These are phyloP conservation scores for Leccinum aurantiacum DNA, from an alignment of 768 basidiomycete species.

Conservation along the genomic window DNA sequence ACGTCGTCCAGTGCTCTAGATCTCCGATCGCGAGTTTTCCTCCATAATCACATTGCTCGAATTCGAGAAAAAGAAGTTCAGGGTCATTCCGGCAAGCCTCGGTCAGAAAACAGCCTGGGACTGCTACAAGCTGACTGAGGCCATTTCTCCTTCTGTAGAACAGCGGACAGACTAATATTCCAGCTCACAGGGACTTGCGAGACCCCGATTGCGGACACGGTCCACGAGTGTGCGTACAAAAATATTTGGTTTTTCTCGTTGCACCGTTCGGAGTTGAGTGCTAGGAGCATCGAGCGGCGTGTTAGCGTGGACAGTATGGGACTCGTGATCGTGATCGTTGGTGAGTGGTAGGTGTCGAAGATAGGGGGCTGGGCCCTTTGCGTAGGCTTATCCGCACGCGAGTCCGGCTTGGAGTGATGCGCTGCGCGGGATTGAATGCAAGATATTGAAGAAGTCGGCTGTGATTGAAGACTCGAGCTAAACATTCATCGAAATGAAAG, in stretches of 20 bases:
- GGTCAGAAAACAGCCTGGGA: not conserved
- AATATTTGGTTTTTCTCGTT: not conserved
- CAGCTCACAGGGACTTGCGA: not conserved
- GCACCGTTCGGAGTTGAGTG: not conserved
- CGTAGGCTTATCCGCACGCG: not conserved
- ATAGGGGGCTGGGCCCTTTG: too few relatives aligned
- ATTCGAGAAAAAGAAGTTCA: not conserved
- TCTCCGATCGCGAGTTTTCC: not conserved
- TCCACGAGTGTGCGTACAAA: not conserved
- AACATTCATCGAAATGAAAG: not conserved
- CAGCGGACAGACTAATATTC: not conserved
- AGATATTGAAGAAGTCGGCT: not conserved
- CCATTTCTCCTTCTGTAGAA: not conserved
- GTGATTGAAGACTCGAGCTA: not conserved
- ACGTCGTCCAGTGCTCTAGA: not conserved
- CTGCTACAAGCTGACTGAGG: not conserved
- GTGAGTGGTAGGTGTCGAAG: not conserved
- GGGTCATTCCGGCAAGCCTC: not conserved
- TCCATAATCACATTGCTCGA: not conserved
- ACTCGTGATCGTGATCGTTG: not conserved
- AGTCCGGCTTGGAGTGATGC: not conserved
- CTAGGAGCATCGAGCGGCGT: not conserved
- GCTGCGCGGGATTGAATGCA: not conserved
- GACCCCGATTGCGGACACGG: too few relatives aligned
- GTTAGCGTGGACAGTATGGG: not conserved